Percentiles rank a stretch among this genome's conserved stretches.
phyloP scores from a whole-genome alignment of 2,329 filamentous ascomycete species.

The Fusarium agapanthi region DNA sequence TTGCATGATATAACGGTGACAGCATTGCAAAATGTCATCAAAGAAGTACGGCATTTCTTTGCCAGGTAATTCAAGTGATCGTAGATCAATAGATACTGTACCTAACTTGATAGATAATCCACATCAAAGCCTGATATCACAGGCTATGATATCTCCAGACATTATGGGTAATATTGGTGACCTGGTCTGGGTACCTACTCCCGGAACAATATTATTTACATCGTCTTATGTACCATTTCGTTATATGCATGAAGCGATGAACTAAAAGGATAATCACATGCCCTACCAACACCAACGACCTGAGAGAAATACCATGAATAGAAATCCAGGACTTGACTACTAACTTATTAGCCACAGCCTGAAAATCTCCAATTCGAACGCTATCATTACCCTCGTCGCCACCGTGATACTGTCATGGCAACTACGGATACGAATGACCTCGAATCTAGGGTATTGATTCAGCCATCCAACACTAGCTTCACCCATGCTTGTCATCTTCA shows the following conservation, averaged over 20 bases:
- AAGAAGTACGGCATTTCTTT: background rate
- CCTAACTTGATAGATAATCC: background rate
- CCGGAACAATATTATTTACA: background rate
- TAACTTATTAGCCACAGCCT: background rate
- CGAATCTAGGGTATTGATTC: background rate
- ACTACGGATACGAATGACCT: conserved; percentile 3
- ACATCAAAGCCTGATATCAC: background rate
- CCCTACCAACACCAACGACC: background rate
- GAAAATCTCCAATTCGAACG: background rate
- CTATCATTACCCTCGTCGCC: background rate
- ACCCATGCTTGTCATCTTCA: background rate
- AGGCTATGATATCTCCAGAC: background rate
- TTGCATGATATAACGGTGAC: too few relatives aligned
- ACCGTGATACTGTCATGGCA: background rate
- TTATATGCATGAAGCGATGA: background rate
- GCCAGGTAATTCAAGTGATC: background rate
- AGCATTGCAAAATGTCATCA: background rate
- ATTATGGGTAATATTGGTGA: background rate
- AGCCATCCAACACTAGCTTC: background rate
- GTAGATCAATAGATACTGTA: background rate
- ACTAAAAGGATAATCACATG: background rate
- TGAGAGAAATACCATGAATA: background rate
- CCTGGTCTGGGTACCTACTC: background rate
- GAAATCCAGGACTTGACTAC: background rate
- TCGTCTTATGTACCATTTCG: background rate